These are phyloP conservation scores for Prunus mira DNA, from an alignment of 306 rosid species.

Conservation along the genomic window DNA sequence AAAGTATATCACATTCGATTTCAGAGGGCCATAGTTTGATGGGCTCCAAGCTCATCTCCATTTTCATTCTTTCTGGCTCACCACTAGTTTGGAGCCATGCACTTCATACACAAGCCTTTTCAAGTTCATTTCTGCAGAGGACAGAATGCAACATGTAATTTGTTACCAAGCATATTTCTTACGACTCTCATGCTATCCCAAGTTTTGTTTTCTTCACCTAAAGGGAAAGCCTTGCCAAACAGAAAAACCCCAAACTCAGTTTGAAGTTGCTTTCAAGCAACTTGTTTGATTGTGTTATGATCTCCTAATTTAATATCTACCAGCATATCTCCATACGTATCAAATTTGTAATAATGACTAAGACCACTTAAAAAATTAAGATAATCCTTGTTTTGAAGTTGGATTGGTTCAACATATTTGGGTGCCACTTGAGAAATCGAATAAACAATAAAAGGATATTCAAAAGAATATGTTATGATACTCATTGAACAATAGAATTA, in stretches of 20 bases:
- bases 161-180: not conserved
- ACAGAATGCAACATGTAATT: not conserved
- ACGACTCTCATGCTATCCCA: not conserved
- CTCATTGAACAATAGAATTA: too few relatives aligned
- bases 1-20: not conserved
- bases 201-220: not conserved
- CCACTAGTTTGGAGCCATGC: not conserved
- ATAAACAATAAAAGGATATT: not conserved
- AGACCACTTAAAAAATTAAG: not conserved
- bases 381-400: not conserved
- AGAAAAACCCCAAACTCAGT: not conserved
- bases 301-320: not conserved
- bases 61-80: not conserved
- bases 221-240: not conserved
- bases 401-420: not conserved
- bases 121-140: not conserved
- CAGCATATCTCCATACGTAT: not conserved
- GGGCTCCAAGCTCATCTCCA: not conserved
- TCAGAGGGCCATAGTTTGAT: not conserved
- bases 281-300: not conserved
- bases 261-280: not conserved
- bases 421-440: not conserved
- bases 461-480: constrained; percentile 16
- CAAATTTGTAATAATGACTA: not conserved
- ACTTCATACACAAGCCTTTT: not conserved